Base-by-base conservation (phyloP, 345 rosid genomes). In the Melaleuca alternifolia region DNA sequence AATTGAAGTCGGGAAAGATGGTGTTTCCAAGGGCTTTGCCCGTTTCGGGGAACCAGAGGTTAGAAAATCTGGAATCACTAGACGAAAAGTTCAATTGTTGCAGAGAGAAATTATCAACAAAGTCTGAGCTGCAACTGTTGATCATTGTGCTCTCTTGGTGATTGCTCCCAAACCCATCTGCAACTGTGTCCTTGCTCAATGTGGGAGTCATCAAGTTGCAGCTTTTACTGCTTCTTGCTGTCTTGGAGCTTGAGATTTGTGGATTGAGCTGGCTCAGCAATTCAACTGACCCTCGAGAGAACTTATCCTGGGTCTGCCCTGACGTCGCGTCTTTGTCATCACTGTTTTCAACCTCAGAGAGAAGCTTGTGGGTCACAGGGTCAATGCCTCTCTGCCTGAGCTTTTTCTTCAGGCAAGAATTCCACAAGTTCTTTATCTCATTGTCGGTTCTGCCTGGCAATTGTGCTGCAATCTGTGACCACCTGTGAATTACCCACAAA, bases 401-500 rank as follows among this genome's bases (percentile, higher is more conserved):
- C 89, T 94, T 94, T 92, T 93, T 94, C 90, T 94, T 93, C 65
- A 94, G 92, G 75, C 95, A 89, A 41, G 95, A 94, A 89, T 94
- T 94, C 97, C 97, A 94, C 54, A 94, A 87, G 88, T 94, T 94
- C 89, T 94, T 94, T 28, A 94, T 94, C 89, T 94, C 95, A 57
- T 94, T 93, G 59, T 94, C 95, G 0, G 97, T 94, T 87, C 95
- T 91, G 57, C 97, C 97, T 1, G 95, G 97, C 33, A 94, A 88
- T 85, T 90, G 91, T 7, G 93, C 90, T 28, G 97, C 97, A 90
- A 94, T 94, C 89, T 94, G 95, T 20, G 95, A 94, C 96, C 96
- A 94, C 88, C 96, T 94, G 92, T 86, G 86, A 81, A 33, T 5
- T 48, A 54, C 61, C 51, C 84, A 6, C 28, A 21, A 6, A 50